Conservation (phyloP, 1,284 basidiomycete species). For the Porogramme epimiltina region DNA sequence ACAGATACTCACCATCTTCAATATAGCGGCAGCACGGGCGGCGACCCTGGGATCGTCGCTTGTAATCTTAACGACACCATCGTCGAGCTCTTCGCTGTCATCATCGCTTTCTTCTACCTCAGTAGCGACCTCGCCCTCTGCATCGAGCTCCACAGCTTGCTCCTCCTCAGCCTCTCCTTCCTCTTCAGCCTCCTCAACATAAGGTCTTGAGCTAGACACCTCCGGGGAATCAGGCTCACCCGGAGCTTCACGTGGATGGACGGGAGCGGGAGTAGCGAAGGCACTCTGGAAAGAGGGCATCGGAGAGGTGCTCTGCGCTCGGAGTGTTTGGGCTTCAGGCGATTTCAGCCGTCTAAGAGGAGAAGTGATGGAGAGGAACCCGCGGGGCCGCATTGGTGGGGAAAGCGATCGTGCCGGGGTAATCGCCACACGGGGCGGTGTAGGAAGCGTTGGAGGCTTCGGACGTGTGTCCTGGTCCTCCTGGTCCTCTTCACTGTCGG, state of each 20-base stretch:
- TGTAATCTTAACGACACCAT: conserved; percentile 72
- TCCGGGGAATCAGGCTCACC: background rate
- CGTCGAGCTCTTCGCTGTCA: conserved; percentile 43
- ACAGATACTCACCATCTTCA: conserved; percentile 69
- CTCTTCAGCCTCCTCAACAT: conserved; percentile 3
- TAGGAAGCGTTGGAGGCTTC: conserved; percentile 2
- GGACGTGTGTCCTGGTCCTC: conserved; percentile 7
- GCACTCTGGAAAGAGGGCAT: conserved; percentile 16
- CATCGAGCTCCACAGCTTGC: conserved; percentile 9
- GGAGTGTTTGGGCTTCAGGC: background rate
- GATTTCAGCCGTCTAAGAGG: conserved; percentile 17
- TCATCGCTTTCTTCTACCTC: conserved; percentile 30
- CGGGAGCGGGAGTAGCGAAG: conserved; percentile 10
- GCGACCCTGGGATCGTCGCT: conserved; percentile 82
- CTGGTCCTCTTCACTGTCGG: conserved; percentile 15
- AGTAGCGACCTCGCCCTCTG: conserved; percentile 30
- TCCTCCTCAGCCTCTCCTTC: conserved; percentile 20
- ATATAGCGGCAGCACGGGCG: conserved; percentile 86
- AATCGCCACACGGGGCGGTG: conserved; percentile 5
- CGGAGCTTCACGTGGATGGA: background rate
- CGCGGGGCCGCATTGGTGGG: conserved; percentile 10
- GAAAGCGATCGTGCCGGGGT: conserved; percentile 11
- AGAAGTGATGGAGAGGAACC: conserved; percentile 17
- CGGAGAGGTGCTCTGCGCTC: conserved; percentile 5
- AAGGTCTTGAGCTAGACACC: background rate